Conservation (phyloP, 176 grass and related monocot species). For the Triticum urartu region DNA sequence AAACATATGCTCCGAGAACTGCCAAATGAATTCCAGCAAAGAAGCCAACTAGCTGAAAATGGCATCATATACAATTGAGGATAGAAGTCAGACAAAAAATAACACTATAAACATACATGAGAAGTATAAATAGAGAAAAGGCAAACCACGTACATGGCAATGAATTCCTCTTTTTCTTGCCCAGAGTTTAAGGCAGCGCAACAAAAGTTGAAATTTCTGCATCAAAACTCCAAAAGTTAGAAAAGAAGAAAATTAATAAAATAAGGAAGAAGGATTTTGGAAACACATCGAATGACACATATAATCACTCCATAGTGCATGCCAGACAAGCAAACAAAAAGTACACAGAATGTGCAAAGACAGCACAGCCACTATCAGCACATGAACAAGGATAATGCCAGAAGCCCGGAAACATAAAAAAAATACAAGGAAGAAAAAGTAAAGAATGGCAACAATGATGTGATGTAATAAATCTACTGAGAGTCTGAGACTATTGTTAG, state of each 20-base stretch:
- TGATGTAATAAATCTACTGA: constrained; percentile 13
- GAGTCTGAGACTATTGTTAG: background rate
- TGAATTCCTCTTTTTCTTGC: constrained; percentile 64
- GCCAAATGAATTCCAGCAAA: constrained; percentile 75
- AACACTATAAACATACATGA: constrained; percentile 16
- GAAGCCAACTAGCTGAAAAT: constrained; percentile 65
- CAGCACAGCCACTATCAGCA: background rate
- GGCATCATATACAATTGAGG: constrained; percentile 16
- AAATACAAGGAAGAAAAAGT: constrained; percentile 17
- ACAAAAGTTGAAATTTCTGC: constrained; percentile 65
- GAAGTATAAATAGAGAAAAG: background rate
- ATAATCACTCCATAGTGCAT: constrained; percentile 3
- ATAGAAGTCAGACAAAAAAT: background rate
- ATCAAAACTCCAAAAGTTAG: constrained; percentile 16
- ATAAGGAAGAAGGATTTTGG: background rate
- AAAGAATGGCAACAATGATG: background rate
- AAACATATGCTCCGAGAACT: constrained; percentile 68
- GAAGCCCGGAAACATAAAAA: background rate
- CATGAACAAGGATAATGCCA: background rate
- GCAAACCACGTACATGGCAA: constrained; percentile 59
- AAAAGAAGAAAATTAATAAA: background rate
- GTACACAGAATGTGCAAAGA: constrained; percentile 7
- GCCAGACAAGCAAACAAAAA: background rate
- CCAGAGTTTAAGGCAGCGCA: constrained; percentile 78
- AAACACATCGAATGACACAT: constrained; percentile 15